Conservation (phyloP, 2,329 filamentous ascomycete species). For the Biscogniauxia marginata region DNA sequence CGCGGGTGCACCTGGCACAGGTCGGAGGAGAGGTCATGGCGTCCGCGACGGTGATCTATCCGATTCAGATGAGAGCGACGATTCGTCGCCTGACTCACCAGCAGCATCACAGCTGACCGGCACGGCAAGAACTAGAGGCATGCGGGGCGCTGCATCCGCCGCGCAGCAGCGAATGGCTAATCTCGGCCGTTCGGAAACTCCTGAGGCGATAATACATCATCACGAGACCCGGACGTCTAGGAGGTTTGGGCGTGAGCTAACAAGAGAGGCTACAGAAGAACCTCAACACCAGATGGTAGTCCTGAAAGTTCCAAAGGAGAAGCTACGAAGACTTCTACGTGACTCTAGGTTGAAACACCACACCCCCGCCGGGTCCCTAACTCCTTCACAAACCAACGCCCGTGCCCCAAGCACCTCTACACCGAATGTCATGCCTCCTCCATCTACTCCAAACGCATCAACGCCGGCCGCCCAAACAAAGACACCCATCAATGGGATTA, state of each 20-base stretch:
- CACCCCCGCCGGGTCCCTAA: constrained; percentile 42
- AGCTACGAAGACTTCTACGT: constrained; percentile 63
- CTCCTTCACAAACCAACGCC: constrained; percentile 45
- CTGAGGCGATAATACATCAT: constrained; percentile 69
- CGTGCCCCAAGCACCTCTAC: constrained; percentile 44
- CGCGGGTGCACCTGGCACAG: constrained; percentile 53
- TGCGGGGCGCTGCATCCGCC: constrained; percentile 83
- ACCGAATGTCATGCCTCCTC: constrained; percentile 36
- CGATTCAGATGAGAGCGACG: constrained; percentile 89
- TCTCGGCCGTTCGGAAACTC: constrained; percentile 81
- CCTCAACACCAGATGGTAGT: constrained; percentile 69
- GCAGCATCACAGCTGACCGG: constrained; percentile 71
- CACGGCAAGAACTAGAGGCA: constrained; percentile 81
- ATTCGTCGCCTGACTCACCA: constrained; percentile 83
- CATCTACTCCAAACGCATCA: constrained; percentile 32
- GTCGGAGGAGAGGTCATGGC: constrained; percentile 52
- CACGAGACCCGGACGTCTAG: constrained; percentile 71
- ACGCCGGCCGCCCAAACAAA: constrained; percentile 20
- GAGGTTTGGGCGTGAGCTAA: constrained; percentile 56
- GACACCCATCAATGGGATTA: constrained; percentile 30
- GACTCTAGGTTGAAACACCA: constrained; percentile 46
- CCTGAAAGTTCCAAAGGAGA: constrained; percentile 70
- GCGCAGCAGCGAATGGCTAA: constrained; percentile 87
- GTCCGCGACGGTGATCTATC: constrained; percentile 70
- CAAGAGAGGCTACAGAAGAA: constrained; percentile 80